Conservation (phyloP, 2,329 filamentous ascomycete genomes). For the Clonostachys byssicola region DNA sequence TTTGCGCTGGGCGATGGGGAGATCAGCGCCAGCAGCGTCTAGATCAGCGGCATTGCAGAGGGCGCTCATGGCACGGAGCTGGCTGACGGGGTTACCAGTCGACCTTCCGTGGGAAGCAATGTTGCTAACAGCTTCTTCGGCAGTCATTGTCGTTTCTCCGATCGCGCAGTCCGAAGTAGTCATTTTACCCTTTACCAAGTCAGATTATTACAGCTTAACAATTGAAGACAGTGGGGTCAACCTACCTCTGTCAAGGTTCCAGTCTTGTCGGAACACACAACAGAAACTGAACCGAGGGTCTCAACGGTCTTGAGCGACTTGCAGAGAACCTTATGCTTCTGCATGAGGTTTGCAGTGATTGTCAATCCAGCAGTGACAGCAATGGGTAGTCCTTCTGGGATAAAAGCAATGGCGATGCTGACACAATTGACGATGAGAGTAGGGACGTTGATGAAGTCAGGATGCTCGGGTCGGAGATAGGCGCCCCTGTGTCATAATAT, state of each 20-base stretch:
- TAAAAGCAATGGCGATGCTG: constrained; percentile 69
- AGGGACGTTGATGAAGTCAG: constrained; percentile 68
- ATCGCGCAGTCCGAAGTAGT: constrained; percentile 65
- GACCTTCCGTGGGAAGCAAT: constrained; percentile 14
- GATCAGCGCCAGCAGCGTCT: constrained; percentile 50
- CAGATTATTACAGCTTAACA: not conserved
- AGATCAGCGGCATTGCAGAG: constrained; percentile 76
- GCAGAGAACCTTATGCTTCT: constrained; percentile 72
- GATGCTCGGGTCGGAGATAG: constrained; percentile 64
- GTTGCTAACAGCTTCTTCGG: constrained; percentile 43
- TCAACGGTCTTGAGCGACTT: constrained; percentile 78
- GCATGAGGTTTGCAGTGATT: constrained; percentile 74
- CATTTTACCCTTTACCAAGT: constrained; percentile 58
- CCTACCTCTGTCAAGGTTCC: constrained; percentile 59
- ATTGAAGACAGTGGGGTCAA: not conserved
- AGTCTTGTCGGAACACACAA: constrained; percentile 76
- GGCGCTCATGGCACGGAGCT: constrained; percentile 57
- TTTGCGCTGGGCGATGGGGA: constrained; percentile 56
- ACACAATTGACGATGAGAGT: constrained; percentile 71
- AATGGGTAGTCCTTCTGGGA: constrained; percentile 70
- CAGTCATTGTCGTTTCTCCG: constrained; percentile 41
- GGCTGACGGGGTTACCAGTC: constrained; percentile 39
- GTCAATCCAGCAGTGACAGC: constrained; percentile 68
- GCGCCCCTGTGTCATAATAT: constrained; percentile 45
- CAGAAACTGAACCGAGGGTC: constrained; percentile 67